Evolutionary conservation across 768 basidiomycete species (phyloP).

Genomic region (Boletales sp.): DNA sequence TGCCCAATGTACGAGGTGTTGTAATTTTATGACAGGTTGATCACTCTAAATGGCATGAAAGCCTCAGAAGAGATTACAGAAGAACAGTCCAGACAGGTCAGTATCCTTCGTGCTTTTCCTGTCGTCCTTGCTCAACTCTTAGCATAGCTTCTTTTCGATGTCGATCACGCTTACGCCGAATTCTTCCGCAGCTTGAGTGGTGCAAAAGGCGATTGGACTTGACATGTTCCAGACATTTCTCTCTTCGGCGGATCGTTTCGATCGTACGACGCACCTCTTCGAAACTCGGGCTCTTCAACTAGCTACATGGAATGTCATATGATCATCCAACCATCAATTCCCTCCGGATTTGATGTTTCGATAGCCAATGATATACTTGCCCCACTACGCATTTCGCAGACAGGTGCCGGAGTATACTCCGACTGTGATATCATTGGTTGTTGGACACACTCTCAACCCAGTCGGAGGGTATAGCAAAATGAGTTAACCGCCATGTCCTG

Average conservation of each 20-base stretch:
- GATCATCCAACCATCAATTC: background rate
- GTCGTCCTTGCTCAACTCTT: background rate
- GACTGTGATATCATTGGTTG: too few relatives aligned
- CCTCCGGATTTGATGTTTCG: background rate
- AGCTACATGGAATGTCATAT: background rate
- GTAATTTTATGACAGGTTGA: conserved; percentile 57
- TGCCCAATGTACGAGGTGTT: background rate
- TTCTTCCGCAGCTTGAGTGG: conserved; percentile 76
- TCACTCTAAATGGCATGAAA: conserved; percentile 95
- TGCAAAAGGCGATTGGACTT: conserved; percentile 30
- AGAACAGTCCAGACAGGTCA: conserved; percentile 88
- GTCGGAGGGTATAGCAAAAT: too few relatives aligned
- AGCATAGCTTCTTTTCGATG: conserved; percentile 84
- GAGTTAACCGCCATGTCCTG: too few relatives aligned
- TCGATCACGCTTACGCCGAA: conserved; percentile 93
- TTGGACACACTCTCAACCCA: too few relatives aligned
- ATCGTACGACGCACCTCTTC: too few relatives aligned
- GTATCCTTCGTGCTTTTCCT: conserved; percentile 5
- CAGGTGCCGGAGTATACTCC: too few relatives aligned
- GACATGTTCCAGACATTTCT: background rate
- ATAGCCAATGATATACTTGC: background rate
- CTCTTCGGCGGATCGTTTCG: too few relatives aligned
- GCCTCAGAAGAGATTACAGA: conserved; percentile 95
- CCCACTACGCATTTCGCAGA: too few relatives aligned
- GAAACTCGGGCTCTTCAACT: too few relatives aligned